These are phyloP conservation scores for Epicoccum sorghinum DNA, from an alignment of 2,329 filamentous ascomycete genomes.

Conservation along the genomic window DNA sequence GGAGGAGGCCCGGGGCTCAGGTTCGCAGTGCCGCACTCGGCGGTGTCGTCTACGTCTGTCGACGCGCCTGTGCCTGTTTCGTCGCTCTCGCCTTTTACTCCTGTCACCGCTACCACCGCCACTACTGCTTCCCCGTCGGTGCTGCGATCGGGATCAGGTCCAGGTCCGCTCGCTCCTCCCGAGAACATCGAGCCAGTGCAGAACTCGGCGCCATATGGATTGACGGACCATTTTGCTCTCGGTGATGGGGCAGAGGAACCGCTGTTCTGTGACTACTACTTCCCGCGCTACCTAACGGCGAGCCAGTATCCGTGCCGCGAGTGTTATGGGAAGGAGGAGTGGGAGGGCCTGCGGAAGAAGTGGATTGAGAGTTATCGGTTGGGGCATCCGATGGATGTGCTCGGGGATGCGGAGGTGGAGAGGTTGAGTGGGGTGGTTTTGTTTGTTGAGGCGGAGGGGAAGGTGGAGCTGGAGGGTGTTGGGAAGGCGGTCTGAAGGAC, in stretches of 20 bases:
- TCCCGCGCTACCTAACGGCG: constrained; percentile 21
- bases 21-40: too few relatives aligned
- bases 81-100: too few relatives aligned
- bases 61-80: too few relatives aligned
- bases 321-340: constrained; percentile 33
- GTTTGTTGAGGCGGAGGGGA: neutral
- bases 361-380: constrained; percentile 28
- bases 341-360: constrained; percentile 6
- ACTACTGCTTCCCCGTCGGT: too few relatives aligned
- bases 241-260: neutral
- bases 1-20: too few relatives aligned
- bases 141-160: too few relatives aligned
- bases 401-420: constrained; percentile 23
- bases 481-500: neutral
- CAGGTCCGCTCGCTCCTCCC: too few relatives aligned
- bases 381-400: constrained; percentile 22
- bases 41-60: too few relatives aligned
- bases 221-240: neutral
- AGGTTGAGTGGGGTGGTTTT: constrained; percentile 25
- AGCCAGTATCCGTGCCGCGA: constrained; percentile 30
- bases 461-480: neutral
- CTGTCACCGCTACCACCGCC: too few relatives aligned
- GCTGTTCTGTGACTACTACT: constrained; percentile 26
- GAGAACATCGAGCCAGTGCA: neutral
- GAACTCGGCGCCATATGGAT: neutral